Evolutionary conservation across 108 stramenopile species (phyloP), one percentile per base, ranked within the genome.

Genomic region (Cyclostephanos tholiformis): DNA sequence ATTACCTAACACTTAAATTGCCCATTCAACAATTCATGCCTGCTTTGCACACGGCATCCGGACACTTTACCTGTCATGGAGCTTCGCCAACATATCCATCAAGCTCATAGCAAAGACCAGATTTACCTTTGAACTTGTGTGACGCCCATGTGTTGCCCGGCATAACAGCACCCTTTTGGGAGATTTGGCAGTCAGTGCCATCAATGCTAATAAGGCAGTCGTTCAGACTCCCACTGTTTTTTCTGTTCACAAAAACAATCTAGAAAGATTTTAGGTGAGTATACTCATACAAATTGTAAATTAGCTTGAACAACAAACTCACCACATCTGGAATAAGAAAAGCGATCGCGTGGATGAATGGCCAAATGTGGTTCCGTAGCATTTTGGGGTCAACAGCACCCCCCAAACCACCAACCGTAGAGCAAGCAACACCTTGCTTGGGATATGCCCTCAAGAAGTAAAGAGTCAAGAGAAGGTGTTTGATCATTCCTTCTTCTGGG

Each of bases 71-170:
- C n/a, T n/a, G n/a, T n/a, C n/a, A n/a, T n/a, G n/a, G n/a, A n/a
- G n/a, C n/a, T n/a, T n/a, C n/a, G n/a, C n/a, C n/a, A n/a, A n/a
- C n/a, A n/a, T n/a, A n/a, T n/a, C n/a, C n/a, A n/a, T n/a, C n/a
- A n/a, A 84, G 35, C 52, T 79, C 78, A 36, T 84, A 84, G 5
- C 69, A 12, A 6, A 84, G 51, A 7, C 49, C 83, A 2, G 78
- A 71, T 49, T 75, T 75, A 0, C 51, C 51, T 17, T 65, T 66
- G 49, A 73, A 77, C 41, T 82, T 82, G 38, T 73, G 52, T 13
- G 72, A 77, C 2, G 41, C 6, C 44, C 46, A 74, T 10, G 16
- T 16, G 16, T 22, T 58, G 57, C 57, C 57, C 16, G 4, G 1
- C 11, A 1, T 53, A 22, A 20, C 52, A 0, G n/a, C 26, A 11